Evolutionary conservation across 768 basidiomycete species (phyloP).

Genomic region (Leccinum uliginosum): DNA sequence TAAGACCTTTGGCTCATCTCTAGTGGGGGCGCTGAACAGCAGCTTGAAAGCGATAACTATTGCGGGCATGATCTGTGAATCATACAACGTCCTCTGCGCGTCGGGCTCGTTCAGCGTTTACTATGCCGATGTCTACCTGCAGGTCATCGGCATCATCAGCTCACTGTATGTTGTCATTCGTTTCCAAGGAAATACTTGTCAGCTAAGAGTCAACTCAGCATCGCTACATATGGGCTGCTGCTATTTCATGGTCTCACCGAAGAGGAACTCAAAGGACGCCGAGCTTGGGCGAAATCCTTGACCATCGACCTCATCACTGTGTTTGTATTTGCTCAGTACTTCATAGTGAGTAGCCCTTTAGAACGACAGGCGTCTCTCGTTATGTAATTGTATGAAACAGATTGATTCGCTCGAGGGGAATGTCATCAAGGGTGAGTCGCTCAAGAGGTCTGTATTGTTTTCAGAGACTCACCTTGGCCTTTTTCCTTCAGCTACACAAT

Average conservation of each 20-base stretch:
- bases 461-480: background rate
- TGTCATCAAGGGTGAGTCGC: slow-evolving; percentile 57
- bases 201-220: slow-evolving; percentile 32
- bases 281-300: slow-evolving; percentile 81
- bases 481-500: slow-evolving; percentile 54
- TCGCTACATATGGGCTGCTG: slow-evolving; percentile 83
- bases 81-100: slow-evolving; percentile 64
- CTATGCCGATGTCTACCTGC: slow-evolving; percentile 68
- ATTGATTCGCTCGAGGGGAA: slow-evolving; percentile 61
- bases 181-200: background rate
- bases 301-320: slow-evolving; percentile 79
- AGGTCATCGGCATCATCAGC: slow-evolving; percentile 70
- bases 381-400: slow-evolving; percentile 33
- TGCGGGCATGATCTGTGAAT: slow-evolving; percentile 74
- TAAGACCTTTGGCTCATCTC: background rate
- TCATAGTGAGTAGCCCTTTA: slow-evolving; percentile 49
- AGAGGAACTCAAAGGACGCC: slow-evolving; percentile 67
- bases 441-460: background rate
- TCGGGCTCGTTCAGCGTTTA: slow-evolving; percentile 53
- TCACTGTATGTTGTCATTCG: slow-evolving; percentile 52
- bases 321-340: slow-evolving; percentile 85
- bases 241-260: slow-evolving; percentile 79
- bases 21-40: slow-evolving; percentile 1
- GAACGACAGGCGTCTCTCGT: background rate
- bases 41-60: slow-evolving; percentile 44